Base-by-base conservation (phyloP, 2,329 filamentous ascomycete genomes). In the Cryphonectria parasitica region DNA sequence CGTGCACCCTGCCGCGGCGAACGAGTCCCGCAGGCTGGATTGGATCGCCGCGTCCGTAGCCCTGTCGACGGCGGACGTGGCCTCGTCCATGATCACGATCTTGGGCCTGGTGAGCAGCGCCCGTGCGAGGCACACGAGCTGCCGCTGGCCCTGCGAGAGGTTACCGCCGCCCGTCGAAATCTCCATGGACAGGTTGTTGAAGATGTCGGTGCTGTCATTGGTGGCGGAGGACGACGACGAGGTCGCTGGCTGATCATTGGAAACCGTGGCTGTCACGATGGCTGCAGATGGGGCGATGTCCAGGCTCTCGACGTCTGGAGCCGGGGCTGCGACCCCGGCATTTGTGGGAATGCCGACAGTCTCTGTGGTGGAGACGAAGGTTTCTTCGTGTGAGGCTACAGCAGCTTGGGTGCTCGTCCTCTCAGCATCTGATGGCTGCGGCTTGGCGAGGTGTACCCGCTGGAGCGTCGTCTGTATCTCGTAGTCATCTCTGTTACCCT, bases 1-100 rank as follows among this genome's bases (percentile, higher is more conserved):
- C 2, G 89, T 91, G 73, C 87, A 87, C 10, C 84, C 83, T 34
- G 80, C 80, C 54, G 85, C 83, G 39, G 84, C 83, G 64, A 81
- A 80, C 65, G 77, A 78, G 63, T 83, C 80, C 3, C 87, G 83
- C 68, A 90, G 83, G 41, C 89, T 81, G 43, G 81, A 81, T 75
- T 90, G 87, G 78, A 90, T 88, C 36, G 83, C 80, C 49, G 83
- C 80, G 74, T 90, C 89, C 2, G 88, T 90, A 66, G 83, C 83
- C 17, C 81, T 79, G 75, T 91, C 89, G 3, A 89, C 85, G 0
- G 87, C 85, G 13, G 82, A 80, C 8, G 81, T 83, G 7, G 81
- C 81, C 72, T 83, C 82, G 70, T 83, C 82, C 49, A 83, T 75
- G 17, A 84, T 77, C 0, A 85, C 76, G 25, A 85, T 78, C 73